Evolutionary conservation across 352 stramenopile species (phyloP), one percentile per base, ranked within the genome.

Genomic region (Ophiocytium majus): DNA sequence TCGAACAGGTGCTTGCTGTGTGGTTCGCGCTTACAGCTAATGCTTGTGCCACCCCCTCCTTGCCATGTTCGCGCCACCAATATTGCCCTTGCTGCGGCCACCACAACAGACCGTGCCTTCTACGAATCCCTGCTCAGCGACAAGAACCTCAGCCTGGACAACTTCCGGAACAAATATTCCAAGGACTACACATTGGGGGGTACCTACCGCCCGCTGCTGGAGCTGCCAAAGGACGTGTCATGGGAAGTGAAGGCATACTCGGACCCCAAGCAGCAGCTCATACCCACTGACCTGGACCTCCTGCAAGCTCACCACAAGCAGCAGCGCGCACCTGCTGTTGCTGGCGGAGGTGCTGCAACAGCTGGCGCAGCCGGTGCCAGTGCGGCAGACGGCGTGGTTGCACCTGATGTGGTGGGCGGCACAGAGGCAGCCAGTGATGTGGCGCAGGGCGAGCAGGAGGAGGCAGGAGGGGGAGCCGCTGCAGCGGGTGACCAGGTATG

Each of bases 261-360:
- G 33, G 95, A 99, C 90, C 90, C 94, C 33, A 94, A 93, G 0
- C 89, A 98, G 63, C 94, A 95, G 81, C 91, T 99, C 49, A 66
- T 98, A 1, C 91, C 94, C 83, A 98, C 95, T n/a, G 96, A 99
- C 74, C 94, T 98, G 43, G 90, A 97, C 91, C 64, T 82, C 33
- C 84, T 84, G 80, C 75, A 89, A 50, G 81, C 34, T 32, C 49
- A 88, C 31, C 1, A 37, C 32, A 28, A 71, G 23, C 23, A 71
- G 23, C 19, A 71, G 23, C 23, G 57, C 57, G 76, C 43, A 14
- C 28, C 79, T n/a, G 80, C 35, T 79, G 50, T 17, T 17, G 19
- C 80, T 43, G 43, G 32, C 10, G 43, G 31, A 83, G 28, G 50
- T 0, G 37, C 50, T 0, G 10, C 50, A 31, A 85, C 35, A 31